Conservation (phyloP, 2,329 filamentous ascomycete genomes). For the Cladophialophora exuberans region DNA sequence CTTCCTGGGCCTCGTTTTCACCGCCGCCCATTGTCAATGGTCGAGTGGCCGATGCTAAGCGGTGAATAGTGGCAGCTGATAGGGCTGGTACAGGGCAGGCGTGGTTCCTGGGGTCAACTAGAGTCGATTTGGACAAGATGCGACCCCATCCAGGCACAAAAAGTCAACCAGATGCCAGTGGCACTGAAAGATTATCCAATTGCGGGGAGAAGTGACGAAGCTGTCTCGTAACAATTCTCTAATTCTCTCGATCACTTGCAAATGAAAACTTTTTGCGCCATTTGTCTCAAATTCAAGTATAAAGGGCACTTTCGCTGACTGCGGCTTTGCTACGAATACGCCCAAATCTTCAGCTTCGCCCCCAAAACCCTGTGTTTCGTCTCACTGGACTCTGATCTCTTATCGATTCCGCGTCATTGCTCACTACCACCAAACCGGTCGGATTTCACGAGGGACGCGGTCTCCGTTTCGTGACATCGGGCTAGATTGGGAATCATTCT, state of each 20-base stretch:
- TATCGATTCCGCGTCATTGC: conserved; percentile 10
- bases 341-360: conserved; percentile 1
- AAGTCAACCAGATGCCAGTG: too few relatives aligned
- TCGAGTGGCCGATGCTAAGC: conserved; percentile 13
- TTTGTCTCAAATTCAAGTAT: conserved; percentile 13
- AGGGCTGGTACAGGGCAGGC: conserved; percentile 15
- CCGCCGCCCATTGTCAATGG: conserved; percentile 7
- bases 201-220: conserved; percentile 23
- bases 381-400: conserved; percentile 1
- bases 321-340: neutral
- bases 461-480: conserved; percentile 1
- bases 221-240: conserved; percentile 18
- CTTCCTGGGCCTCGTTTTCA: conserved; percentile 11
- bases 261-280: conserved; percentile 20
- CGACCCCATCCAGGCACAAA: neutral
- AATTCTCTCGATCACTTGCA: conserved; percentile 14
- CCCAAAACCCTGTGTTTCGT: conserved; percentile 17
- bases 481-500: conserved; percentile 2
- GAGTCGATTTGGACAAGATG: conserved; percentile 13
- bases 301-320: neutral
- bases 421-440: conserved; percentile 4
- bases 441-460: neutral
- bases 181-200: conserved; percentile 16
- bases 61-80: conserved; percentile 16
- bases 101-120: conserved; percentile 17